Evolutionary conservation across 257 asterid genomes (phyloP).

Genomic region (Anisodus acutangulus): DNA sequence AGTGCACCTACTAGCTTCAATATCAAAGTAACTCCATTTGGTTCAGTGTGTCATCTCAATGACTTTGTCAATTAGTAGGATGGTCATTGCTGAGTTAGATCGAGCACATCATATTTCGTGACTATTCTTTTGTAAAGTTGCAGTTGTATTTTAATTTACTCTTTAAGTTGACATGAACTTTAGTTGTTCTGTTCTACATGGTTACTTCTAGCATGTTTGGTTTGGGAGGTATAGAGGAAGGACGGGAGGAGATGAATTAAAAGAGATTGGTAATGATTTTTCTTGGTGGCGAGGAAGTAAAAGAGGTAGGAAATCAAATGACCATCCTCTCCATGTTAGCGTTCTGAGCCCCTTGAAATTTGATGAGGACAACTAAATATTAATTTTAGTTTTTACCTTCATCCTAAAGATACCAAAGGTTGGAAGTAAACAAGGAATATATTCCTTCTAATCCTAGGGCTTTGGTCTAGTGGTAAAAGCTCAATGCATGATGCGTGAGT

Average conservation of each 20-base stretch:
- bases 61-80: neutral
- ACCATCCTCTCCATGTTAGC: neutral
- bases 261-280: slow-evolving; percentile 3
- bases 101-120: neutral
- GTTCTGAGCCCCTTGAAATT: neutral
- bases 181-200: neutral
- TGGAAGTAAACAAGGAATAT: neutral
- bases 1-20: neutral
- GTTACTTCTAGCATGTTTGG: neutral
- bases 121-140: neutral
- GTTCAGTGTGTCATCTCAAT: neutral
- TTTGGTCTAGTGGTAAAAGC: neutral
- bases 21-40: neutral
- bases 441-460: neutral
- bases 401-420: neutral
- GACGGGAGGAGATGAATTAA: neutral
- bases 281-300: neutral
- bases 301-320: neutral
- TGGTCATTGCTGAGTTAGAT: neutral
- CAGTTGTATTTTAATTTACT: neutral
- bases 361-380: neutral
- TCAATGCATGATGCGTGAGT: neutral
- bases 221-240: neutral
- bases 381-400: neutral
- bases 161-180: neutral